Conservation (phyloP, 768 basidiomycete species). For the Chiua virens region DNA sequence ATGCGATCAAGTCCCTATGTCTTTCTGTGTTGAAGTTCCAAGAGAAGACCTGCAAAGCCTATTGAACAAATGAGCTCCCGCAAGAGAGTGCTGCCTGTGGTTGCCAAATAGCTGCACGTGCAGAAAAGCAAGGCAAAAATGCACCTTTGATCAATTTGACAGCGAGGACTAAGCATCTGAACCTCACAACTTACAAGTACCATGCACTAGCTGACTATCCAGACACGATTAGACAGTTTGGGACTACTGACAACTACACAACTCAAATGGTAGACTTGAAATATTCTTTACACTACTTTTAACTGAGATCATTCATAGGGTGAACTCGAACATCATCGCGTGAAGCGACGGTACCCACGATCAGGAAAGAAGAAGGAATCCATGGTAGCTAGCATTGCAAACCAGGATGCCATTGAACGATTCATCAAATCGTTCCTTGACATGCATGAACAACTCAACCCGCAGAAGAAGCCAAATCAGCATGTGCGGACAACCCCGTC, state of each 20-base stretch:
- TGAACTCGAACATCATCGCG: conserved; percentile 35
- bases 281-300: too few relatives aligned
- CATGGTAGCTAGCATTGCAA: conserved; percentile 27
- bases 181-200: neutral
- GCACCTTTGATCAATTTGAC: neutral
- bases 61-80: conserved; percentile 20
- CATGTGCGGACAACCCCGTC: neutral
- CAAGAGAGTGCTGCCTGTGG: conserved; percentile 4
- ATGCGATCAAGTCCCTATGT: conserved; percentile 11
- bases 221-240: neutral
- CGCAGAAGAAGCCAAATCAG: neutral
- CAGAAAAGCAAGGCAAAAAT: neutral
- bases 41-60: conserved; percentile 16
- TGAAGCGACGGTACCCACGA: conserved; percentile 36
- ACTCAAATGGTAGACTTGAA: neutral
- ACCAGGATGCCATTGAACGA: conserved; percentile 19
- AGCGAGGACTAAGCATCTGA: neutral
- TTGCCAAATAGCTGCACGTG: neutral
- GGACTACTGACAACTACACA: conserved; percentile 1
- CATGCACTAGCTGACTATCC: neutral
- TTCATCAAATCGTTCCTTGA: conserved; percentile 14
- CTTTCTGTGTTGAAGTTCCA: conserved; percentile 21
- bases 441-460: neutral
- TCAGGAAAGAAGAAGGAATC: conserved; percentile 36
- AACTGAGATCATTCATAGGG: neutral